phyloP scores from a whole-genome alignment of 192 early-diverging fungal species.

The Coemansia interrupta region DNA sequence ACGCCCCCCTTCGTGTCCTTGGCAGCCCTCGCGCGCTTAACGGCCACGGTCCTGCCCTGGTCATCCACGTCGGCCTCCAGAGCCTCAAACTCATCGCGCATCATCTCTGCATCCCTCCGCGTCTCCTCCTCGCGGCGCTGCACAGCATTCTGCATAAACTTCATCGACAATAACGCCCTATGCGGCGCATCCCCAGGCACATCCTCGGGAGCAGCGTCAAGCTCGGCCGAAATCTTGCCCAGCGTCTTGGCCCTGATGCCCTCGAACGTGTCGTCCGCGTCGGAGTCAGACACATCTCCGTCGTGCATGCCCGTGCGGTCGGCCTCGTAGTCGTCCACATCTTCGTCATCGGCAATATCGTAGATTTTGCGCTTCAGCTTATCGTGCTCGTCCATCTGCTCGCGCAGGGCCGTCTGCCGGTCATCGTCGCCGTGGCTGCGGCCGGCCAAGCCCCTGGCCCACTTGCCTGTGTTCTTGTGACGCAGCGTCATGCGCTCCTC shows the following conservation, averaged over 20 bases:
- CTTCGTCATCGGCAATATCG: slow-evolving; percentile 62
- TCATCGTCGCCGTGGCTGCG: slow-evolving; percentile 55
- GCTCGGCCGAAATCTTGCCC: slow-evolving; percentile 14
- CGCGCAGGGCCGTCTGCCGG: slow-evolving; percentile 74
- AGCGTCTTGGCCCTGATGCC: slow-evolving; percentile 12
- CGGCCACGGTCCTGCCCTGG: slow-evolving; percentile 15
- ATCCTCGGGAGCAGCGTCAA: slow-evolving; percentile 28
- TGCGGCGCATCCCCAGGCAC: too few relatives aligned
- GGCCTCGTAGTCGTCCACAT: slow-evolving; percentile 45
- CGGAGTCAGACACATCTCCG: slow-evolving; percentile 20
- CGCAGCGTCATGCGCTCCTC: slow-evolving; percentile 89
- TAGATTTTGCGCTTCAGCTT: slow-evolving; percentile 77
- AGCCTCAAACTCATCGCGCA: slow-evolving; percentile 37
- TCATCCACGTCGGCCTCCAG: slow-evolving; percentile 38
- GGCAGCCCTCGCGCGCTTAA: slow-evolving; percentile 9
- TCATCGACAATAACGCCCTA: slow-evolving; percentile 92
- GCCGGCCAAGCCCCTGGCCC: slow-evolving; percentile 82
- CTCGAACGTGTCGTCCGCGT: slow-evolving; percentile 20
- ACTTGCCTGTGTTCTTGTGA: slow-evolving; percentile 95
- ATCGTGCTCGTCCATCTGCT: slow-evolving; percentile 79
- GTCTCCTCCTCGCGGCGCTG: slow-evolving; percentile 57
- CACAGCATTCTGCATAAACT: slow-evolving; percentile 92
- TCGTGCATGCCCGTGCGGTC: slow-evolving; percentile 31
- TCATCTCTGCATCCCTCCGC: slow-evolving; percentile 35
- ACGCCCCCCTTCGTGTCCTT: neutral